phyloP scores from a whole-genome alignment of 2,329 filamentous ascomycete genomes.

The Aspergillus costaricaensis region DNA sequence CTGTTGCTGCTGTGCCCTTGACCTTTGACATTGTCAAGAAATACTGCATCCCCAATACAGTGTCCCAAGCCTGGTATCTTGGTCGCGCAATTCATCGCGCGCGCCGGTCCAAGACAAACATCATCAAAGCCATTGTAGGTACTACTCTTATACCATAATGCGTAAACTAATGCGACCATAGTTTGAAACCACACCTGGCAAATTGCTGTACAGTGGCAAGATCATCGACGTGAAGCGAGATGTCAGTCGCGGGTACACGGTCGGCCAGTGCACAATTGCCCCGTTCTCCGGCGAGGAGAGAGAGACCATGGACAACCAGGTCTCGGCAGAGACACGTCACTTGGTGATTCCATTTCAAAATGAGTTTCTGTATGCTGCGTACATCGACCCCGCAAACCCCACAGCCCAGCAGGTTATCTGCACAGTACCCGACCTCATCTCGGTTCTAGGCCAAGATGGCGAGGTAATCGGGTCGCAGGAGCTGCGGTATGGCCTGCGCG shows the following conservation, averaged over 20 bases:
- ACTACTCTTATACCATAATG: background rate
- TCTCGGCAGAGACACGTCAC: conserved; percentile 7
- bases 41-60: conserved; percentile 31
- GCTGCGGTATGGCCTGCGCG: conserved; percentile 54
- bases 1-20: conserved; percentile 24
- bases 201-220: conserved; percentile 49
- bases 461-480: conserved; percentile 55
- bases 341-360: background rate
- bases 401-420: conserved; percentile 14
- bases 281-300: conserved; percentile 29
- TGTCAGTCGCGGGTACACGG: conserved; percentile 43
- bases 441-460: conserved; percentile 47
- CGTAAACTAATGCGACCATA: background rate
- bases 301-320: conserved; percentile 13
- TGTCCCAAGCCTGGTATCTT: conserved; percentile 36
- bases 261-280: conserved; percentile 33
- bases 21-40: conserved; percentile 26
- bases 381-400: background rate
- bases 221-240: conserved; percentile 47
- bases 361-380: background rate
- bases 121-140: conserved; percentile 47
- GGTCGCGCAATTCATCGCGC: conserved; percentile 31
- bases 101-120: conserved; percentile 29
- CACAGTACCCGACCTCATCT: conserved; percentile 41
- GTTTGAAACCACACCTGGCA: conserved; percentile 34